Base-by-base conservation (phyloP, 352 stramenopile genomes). In the Aphanomyces cochlioides region DNA sequence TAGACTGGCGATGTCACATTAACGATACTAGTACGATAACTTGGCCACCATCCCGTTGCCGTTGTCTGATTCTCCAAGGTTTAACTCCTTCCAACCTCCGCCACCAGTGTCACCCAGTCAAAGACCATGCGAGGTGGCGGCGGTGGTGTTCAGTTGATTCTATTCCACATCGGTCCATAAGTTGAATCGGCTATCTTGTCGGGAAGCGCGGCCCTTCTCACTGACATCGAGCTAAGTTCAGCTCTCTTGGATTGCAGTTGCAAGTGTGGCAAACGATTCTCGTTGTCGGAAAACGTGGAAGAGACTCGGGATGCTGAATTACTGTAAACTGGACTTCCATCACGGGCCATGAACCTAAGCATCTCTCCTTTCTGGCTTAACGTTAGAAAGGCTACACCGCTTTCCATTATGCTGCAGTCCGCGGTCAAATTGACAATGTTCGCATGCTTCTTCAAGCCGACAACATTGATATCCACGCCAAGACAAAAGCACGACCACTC, bases 361-460 rank as follows among this genome's bases (percentile, higher is more conserved):
- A 58, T 58, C 21, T 58, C 7, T 7, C 19, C 50, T 58, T 28
- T 1, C 7, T 36, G 45, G 13, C 50, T n/a, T n/a, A n/a, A n/a
- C n/a, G n/a, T 28, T 61, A 61, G 54, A 90, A 85, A 39, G 79
- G 79, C 7, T 87, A 87, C 60, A 86, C 83, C 13, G 65, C 87
- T 19, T 73, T 90, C 12, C 84, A 92, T 56, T 92, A 89, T 56
- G 84, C 84, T 4, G 76, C 81, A 0, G 84, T 89, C 79, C 79
- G 79, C 6, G 81, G 79, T 1, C 77, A 88, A 36, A 34, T 87
- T 8, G 72, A 83, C 36, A 40, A 10, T 10, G 15, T 61, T 7
- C n/a, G 34, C 19, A 7, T 61, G 6, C 37, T 61, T 12, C 37
- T 61, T 12, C 5, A 61, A 17, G 54, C 54, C 7, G 6, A 13